A percentile compares a stretch with the other conserved stretches of the same genome.
Conservation (phyloP, 2,329 filamentous ascomycete species). For the Ophiosphaerella narmari region DNA sequence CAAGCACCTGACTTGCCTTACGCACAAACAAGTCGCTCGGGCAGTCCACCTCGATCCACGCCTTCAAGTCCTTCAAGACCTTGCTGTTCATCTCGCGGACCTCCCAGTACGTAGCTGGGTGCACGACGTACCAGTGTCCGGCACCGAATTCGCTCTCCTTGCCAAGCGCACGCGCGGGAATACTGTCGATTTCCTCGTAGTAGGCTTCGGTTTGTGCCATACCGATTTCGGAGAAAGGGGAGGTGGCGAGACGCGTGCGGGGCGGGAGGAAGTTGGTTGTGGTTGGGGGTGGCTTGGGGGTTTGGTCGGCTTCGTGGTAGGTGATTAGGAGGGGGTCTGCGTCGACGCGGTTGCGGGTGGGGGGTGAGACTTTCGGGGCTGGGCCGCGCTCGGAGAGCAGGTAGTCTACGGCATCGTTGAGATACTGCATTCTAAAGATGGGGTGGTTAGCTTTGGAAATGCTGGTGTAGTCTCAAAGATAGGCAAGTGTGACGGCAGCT, state of each 20-base stretch:
- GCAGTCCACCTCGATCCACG: constrained; percentile 10
- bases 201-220: constrained; percentile 13
- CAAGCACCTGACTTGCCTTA: constrained; percentile 4
- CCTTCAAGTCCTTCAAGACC: constrained; percentile 10
- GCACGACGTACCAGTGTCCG: constrained; percentile 13
- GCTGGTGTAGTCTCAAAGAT: too few species aligned
- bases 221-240: not conserved
- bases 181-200: constrained; percentile 20
- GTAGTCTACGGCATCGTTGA: not conserved
- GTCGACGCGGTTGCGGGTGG: constrained; percentile 5
- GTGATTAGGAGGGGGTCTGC: not conserved
- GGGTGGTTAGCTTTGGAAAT: too few species aligned
- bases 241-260: not conserved
- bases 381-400: not conserved
- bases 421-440: not conserved
- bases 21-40: constrained; percentile 5
- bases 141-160: constrained; percentile 3
- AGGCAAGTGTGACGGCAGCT: too few species aligned
- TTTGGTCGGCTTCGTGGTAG: constrained; percentile 3
- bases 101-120: constrained; percentile 8
- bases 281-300: not conserved
- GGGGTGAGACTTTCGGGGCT: not conserved
- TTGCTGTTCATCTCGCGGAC: constrained; percentile 4
- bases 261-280: not conserved
- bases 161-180: constrained; percentile 8